Percentiles rank a stretch among this genome's conserved stretches.
phyloP scores from a whole-genome alignment of 495 filamentous ascomycete species.

The Tuber aestivum region DNA sequence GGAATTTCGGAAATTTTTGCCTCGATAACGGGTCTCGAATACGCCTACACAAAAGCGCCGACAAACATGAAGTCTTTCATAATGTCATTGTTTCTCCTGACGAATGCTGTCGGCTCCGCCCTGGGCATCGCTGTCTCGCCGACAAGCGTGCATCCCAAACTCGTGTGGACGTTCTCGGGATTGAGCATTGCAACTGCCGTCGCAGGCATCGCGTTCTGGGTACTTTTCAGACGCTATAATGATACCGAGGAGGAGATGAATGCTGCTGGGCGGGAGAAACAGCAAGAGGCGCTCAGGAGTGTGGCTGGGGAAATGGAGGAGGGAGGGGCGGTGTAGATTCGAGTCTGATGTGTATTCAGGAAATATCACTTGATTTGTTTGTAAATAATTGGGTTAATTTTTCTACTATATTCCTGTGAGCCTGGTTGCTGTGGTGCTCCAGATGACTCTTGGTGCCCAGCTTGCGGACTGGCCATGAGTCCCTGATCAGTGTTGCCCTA shows the following conservation, averaged over 20 bases:
- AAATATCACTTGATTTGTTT: neutral
- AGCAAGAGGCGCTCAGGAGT: neutral
- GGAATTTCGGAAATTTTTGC: conserved; percentile 65
- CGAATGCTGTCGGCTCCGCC: conserved; percentile 55
- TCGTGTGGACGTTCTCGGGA: conserved; percentile 49
- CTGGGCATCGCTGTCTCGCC: conserved; percentile 57
- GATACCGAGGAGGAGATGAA: conserved; percentile 34
- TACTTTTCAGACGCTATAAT: conserved; percentile 25
- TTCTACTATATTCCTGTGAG: too few species aligned
- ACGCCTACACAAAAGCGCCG: conserved; percentile 66
- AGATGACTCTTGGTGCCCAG: too few species aligned
- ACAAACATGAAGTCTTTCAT: conserved; percentile 64
- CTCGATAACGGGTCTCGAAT: conserved; percentile 64
- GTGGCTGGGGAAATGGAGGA: neutral
- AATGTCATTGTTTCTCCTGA: conserved; percentile 59
- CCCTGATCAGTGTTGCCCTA: too few species aligned
- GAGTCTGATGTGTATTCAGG: neutral
- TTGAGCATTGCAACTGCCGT: conserved; percentile 35
- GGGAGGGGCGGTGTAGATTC: neutral
- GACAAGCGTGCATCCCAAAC: conserved; percentile 56
- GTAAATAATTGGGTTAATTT: neutral
- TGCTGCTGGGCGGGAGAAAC: neutral
- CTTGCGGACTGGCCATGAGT: too few species aligned
- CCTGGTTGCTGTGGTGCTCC: too few species aligned
- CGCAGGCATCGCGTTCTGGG: conserved; percentile 37